A percentile compares a stretch with the other conserved stretches of the same genome.
Evolutionary conservation across 306 rosid species (phyloP).

Genomic region (Datisca glomerata): DNA sequence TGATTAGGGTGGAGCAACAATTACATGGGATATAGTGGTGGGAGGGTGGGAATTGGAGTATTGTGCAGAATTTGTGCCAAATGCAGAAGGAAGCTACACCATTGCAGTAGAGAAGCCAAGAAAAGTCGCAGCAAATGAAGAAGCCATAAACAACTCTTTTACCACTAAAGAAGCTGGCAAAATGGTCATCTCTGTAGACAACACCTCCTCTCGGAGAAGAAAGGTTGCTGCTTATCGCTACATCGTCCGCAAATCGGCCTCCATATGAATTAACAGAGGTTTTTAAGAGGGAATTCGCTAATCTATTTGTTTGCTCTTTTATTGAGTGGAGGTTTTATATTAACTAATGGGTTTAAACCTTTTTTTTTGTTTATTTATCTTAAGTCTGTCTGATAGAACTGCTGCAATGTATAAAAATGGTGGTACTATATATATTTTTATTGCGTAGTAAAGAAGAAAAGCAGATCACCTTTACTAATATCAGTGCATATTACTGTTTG

Average conservation of each 20-base stretch:
- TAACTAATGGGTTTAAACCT: too few species aligned
- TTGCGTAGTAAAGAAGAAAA: too few species aligned
- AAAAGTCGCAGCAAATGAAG: slow-evolving; percentile 46
- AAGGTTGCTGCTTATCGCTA: slow-evolving; percentile 91
- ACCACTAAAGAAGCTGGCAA: slow-evolving; percentile 57
- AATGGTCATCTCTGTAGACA: slow-evolving; percentile 77
- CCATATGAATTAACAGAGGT: too few species aligned
- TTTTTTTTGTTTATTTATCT: too few species aligned
- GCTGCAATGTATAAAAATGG: too few species aligned
- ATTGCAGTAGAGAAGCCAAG: slow-evolving; percentile 72
- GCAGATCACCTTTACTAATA: too few species aligned
- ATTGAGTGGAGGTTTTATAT: too few species aligned
- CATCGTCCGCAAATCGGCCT: slow-evolving; percentile 42
- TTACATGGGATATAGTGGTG: slow-evolving; percentile 90
- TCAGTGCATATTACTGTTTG: too few species aligned
- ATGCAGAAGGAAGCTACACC: slow-evolving; percentile 67
- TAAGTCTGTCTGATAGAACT: too few species aligned
- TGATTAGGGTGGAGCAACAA: slow-evolving; percentile 82
- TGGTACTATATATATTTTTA: too few species aligned
- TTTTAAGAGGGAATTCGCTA: too few species aligned
- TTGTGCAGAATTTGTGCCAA: slow-evolving; percentile 80
- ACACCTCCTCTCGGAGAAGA: slow-evolving; percentile 58
- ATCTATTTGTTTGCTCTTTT: too few species aligned
- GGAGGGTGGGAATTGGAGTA: slow-evolving; percentile 97
- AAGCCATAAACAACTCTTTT: slow-evolving; percentile 77